Percentiles rank a stretch among this genome's conserved stretches.
These are phyloP conservation scores for Zygnema cylindricum DNA, from an alignment of 139 green algal species.

Conservation along the genomic window DNA sequence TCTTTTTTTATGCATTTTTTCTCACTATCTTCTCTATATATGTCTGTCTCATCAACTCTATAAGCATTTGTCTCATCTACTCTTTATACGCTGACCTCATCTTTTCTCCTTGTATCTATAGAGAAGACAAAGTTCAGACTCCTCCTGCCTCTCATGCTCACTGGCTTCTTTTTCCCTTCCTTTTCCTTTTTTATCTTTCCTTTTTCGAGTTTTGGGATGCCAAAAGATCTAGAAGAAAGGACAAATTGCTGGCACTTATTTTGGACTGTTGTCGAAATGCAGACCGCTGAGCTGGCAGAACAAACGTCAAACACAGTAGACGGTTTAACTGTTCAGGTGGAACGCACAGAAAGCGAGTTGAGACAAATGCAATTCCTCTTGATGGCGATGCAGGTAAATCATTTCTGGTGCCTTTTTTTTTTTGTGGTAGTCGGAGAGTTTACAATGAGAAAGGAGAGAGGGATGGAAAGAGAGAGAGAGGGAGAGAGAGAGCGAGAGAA, in stretches of 20 bases:
- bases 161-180: background rate
- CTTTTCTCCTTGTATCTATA: background rate
- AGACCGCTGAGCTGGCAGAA: slow-evolving; percentile 7
- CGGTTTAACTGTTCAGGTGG: background rate
- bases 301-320: background rate
- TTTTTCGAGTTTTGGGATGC: background rate
- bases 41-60: no score
- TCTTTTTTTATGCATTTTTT: no score
- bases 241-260: slow-evolving; percentile 1
- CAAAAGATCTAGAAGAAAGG: background rate
- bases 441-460: no score
- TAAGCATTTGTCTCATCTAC: no score
- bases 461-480: no score
- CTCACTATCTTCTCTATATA: no score
- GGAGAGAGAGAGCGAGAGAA: no score
- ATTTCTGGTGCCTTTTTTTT: no score
- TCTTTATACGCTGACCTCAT: background rate
- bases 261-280: slow-evolving; percentile 5
- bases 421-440: no score
- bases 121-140: background rate
- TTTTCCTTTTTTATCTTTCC: background rate
- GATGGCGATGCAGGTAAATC: slow-evolving; percentile 22
- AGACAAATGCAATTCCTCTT: background rate
- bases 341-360: background rate
- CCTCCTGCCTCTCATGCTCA: background rate